Conservation (phyloP, 1,139 yeast genomes). For the Meyerozyma elateridarum region DNA sequence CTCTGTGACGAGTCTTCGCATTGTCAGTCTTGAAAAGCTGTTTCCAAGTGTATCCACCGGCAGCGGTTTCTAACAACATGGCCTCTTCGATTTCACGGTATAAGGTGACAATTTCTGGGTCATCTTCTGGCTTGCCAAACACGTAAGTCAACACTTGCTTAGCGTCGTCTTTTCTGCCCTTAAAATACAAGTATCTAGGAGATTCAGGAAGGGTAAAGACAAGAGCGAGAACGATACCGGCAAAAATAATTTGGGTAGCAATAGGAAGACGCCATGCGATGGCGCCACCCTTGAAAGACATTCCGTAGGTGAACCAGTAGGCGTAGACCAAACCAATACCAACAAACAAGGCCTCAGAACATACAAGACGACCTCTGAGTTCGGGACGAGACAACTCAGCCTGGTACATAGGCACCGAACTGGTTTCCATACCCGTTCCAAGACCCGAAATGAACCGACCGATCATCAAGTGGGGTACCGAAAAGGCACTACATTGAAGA, state of each 20-base stretch:
- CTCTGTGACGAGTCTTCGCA: no score
- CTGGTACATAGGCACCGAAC: constrained; percentile 20
- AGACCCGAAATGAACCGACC: constrained; percentile 23
- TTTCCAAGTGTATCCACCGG: no score
- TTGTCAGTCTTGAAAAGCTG: no score
- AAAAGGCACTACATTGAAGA: constrained; percentile 41
- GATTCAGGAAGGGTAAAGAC: no score
- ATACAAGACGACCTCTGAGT: constrained; percentile 64
- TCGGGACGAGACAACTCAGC: constrained; percentile 35
- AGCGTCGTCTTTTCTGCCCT: constrained; percentile 1
- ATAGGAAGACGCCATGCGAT: constrained; percentile 53
- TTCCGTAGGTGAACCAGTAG: constrained; percentile 60
- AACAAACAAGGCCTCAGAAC: constrained; percentile 61
- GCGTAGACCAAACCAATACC: constrained; percentile 60
- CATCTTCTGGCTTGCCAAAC: no score
- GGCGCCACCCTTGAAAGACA: constrained; percentile 46
- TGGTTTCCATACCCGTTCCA: constrained; percentile 20
- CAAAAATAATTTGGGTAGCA: constrained; percentile 67
- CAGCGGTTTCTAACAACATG: no score
- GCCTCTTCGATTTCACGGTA: no score
- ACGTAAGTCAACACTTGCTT: no score
- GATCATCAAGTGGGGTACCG: constrained; percentile 43
- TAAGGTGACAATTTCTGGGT: no score
- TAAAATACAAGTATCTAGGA: constrained; percentile 4
- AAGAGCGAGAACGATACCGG: no score